These are phyloP conservation scores for Sicyos baderoa DNA, from an alignment of 306 rosid species.

Conservation along the genomic window DNA sequence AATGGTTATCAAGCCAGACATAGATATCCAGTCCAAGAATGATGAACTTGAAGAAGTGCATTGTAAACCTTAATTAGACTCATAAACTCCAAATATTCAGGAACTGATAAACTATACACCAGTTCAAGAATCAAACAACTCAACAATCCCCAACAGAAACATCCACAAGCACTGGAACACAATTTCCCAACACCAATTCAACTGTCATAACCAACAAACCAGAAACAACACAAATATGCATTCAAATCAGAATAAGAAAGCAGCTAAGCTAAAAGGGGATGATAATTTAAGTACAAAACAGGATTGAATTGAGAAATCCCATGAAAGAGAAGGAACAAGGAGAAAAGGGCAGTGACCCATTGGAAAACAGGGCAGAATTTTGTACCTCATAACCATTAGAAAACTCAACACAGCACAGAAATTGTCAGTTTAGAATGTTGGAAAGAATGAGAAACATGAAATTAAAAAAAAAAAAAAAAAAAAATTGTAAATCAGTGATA, in stretches of 20 bases:
- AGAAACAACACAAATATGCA: conserved; percentile 10
- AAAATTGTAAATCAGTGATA: neutral
- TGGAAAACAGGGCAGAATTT: conserved; percentile 21
- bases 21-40: neutral
- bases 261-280: neutral
- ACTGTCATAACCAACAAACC: neutral
- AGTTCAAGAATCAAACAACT: neutral
- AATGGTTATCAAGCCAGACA: too few species aligned
- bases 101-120: neutral
- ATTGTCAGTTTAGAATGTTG: neutral
- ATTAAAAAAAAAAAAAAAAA: too few species aligned
- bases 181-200: conserved; percentile 2
- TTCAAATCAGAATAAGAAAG: neutral
- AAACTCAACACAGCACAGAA: conserved; percentile 17
- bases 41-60: neutral
- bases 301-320: conserved; percentile 1
- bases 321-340: conserved; percentile 14
- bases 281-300: conserved; percentile 16
- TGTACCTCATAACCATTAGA: conserved; percentile 37
- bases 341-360: conserved; percentile 25
- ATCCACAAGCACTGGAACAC: neutral
- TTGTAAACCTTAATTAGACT: neutral
- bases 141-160: neutral
- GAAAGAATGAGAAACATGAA: neutral
- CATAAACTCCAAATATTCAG: neutral